Evolutionary conservation across 2,329 filamentous ascomycete species (phyloP).

Genomic region (Ascochyta clinopodiicola): DNA sequence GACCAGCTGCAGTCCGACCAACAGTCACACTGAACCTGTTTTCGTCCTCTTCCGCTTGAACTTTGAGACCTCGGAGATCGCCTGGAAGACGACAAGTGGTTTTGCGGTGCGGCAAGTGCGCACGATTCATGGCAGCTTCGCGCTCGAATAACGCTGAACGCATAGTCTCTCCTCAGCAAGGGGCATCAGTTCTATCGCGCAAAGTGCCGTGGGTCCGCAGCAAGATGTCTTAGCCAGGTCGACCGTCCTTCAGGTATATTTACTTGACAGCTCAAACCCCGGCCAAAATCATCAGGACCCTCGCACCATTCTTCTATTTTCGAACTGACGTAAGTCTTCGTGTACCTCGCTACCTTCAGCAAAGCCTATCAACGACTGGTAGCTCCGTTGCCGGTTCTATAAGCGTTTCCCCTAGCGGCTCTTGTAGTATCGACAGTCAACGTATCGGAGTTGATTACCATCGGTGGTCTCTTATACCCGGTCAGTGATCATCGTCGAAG

Average conservation of each 20-base stretch:
- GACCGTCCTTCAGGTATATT: background rate
- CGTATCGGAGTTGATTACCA: background rate
- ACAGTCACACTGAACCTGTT: too few species aligned
- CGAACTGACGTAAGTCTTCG: too few species aligned
- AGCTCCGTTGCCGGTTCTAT: background rate
- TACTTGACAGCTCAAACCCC: background rate
- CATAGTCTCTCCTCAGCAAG: constrained; percentile 3
- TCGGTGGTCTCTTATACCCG: too few species aligned
- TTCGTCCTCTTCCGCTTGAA: too few species aligned
- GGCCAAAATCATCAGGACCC: too few species aligned
- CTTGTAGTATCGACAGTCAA: background rate
- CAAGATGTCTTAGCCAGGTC: background rate
- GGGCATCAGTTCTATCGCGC: background rate
- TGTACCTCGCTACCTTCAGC: too few species aligned
- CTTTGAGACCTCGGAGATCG: too few species aligned
- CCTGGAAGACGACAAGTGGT: background rate
- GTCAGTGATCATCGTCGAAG: background rate
- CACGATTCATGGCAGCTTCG: background rate
- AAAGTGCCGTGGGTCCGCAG: background rate
- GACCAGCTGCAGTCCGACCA: too few species aligned
- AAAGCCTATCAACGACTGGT: too few species aligned
- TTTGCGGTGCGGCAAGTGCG: background rate
- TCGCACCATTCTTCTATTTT: too few species aligned
- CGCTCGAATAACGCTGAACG: background rate
- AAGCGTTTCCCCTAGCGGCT: background rate